Evolutionary conservation across 2,329 filamentous ascomycete genomes (phyloP).

Genomic region (Nigrograna mackinnonii): DNA sequence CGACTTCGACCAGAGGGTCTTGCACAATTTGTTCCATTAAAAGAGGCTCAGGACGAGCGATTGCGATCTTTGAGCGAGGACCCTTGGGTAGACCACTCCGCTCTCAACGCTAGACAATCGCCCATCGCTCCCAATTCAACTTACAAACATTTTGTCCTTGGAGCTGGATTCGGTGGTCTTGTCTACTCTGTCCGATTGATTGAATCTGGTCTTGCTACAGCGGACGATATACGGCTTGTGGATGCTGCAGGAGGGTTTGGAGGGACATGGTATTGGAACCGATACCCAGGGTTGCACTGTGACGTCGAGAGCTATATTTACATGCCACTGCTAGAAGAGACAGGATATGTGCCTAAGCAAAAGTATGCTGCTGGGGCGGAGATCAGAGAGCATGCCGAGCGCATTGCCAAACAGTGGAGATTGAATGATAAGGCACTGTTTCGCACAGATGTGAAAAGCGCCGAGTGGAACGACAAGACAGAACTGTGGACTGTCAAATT

Average conservation of each 20-base stretch:
- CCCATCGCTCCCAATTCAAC: not conserved
- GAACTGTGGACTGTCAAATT: not conserved
- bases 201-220: too few relatives aligned
- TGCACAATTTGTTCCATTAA: not conserved
- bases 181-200: not conserved
- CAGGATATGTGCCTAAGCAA: not conserved
- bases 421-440: not conserved
- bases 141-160: not conserved
- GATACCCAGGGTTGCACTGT: not conserved
- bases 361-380: not conserved
- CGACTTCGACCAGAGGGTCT: not conserved
- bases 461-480: not conserved
- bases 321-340: not conserved
- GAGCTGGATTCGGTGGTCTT: not conserved
- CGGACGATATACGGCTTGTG: not conserved
- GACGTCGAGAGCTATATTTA: slow-evolving; percentile 1
- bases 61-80: not conserved
- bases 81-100: not conserved
- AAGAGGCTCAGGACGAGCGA: too few relatives aligned
- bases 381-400: not conserved
- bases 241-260: not conserved
- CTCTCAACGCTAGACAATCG: not conserved
- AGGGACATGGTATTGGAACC: not conserved
- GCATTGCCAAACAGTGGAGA: not conserved
- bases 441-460: not conserved